Evolutionary conservation across 768 basidiomycete species (phyloP).

Genomic region (Suillus bovinus): DNA sequence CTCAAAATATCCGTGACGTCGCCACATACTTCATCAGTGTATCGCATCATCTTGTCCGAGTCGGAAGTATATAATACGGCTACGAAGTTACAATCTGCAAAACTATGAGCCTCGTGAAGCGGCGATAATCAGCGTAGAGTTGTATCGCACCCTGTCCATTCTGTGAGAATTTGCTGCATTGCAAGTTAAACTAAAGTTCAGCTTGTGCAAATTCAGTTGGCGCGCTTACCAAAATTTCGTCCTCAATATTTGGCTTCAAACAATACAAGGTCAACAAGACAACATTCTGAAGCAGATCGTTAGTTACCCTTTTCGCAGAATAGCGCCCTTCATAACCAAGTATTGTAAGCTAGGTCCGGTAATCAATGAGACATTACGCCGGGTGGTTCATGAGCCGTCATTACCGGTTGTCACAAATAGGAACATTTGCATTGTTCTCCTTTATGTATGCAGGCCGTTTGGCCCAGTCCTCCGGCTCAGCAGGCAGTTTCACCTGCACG

Average conservation of each 20-base stretch:
- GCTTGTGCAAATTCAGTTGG: constrained; percentile 4
- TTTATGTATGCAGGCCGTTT: constrained; percentile 86
- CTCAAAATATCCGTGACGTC: constrained; percentile 16
- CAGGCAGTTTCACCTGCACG: constrained; percentile 79
- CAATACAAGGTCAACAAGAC: constrained; percentile 18
- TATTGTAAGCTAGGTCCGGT: constrained; percentile 69
- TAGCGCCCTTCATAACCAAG: constrained; percentile 84
- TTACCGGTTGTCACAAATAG: constrained; percentile 85
- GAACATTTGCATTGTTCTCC: constrained; percentile 70
- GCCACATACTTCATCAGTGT: constrained; percentile 68
- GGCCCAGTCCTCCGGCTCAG: constrained; percentile 80
- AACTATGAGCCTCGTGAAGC: constrained; percentile 14
- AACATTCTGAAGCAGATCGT: background rate
- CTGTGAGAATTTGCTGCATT: constrained; percentile 70
- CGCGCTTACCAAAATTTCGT: constrained; percentile 74
- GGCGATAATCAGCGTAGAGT: constrained; percentile 7
- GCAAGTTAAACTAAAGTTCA: constrained; percentile 14
- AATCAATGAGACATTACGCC: constrained; percentile 8
- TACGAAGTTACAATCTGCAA: constrained; percentile 71
- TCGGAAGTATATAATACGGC: constrained; percentile 83
- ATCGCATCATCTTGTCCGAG: constrained; percentile 73
- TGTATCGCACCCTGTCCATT: constrained; percentile 43
- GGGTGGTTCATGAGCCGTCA: constrained; percentile 3
- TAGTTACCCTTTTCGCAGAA: constrained; percentile 81
- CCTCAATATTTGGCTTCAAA: constrained; percentile 70